Percentiles rank a stretch among this genome's conserved stretches.
phyloP scores from a whole-genome alignment of 164 flowering plant species.

The Cinnamomum chago region DNA sequence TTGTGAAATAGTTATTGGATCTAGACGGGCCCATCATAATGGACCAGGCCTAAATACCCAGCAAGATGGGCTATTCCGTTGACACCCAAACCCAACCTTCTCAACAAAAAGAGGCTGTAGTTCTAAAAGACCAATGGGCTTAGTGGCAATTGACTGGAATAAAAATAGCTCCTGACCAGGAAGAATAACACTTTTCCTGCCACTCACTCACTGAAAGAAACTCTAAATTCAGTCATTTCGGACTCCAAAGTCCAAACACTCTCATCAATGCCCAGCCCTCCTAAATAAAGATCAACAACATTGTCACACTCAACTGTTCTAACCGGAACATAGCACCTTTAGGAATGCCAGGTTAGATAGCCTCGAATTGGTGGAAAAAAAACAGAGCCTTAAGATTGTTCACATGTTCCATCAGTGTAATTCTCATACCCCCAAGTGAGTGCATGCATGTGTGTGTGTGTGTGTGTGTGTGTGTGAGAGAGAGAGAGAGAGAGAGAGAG shows the following conservation, averaged over 20 bases:
- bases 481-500: no score
- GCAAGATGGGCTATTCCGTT: background rate
- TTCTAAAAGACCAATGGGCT: background rate
- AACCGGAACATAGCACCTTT: no score
- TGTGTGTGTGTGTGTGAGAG: no score
- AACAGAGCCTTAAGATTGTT: no score
- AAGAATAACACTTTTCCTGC: no score
- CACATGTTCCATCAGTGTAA: no score
- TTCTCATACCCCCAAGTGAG: no score
- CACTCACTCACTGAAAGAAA: background rate
- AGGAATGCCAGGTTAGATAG: no score
- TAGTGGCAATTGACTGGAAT: background rate
- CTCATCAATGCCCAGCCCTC: background rate
- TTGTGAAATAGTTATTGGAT: no score
- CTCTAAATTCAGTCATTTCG: background rate
- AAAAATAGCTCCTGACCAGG: background rate
- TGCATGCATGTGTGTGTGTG: no score
- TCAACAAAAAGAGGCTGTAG: background rate
- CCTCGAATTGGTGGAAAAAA: no score
- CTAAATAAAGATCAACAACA: background rate
- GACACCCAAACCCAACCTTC: background rate
- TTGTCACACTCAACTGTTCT: no score
- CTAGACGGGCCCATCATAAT: background rate
- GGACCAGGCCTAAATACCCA: background rate
- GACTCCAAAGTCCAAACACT: background rate